phyloP scores from a whole-genome alignment of 805 yeast genomes.

The Zygosaccharomyces pseudorouxii region DNA sequence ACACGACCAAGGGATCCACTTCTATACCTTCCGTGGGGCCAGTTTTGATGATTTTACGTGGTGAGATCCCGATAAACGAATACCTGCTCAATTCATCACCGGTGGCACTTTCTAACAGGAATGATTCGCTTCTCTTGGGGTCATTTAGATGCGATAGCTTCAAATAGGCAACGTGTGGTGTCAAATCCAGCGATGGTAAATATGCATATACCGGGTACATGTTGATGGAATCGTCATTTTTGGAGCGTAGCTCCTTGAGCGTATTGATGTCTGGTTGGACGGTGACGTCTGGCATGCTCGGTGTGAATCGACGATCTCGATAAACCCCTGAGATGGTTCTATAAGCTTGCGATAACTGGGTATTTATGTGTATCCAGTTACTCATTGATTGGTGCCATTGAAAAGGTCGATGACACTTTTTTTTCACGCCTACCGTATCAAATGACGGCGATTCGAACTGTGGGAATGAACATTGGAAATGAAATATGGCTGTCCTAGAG shows the following conservation, averaged over 20 bases:
- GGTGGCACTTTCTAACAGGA: slow-evolving; percentile 85
- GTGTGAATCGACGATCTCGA: too few relatives aligned
- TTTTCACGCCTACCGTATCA: not conserved
- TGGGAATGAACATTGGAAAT: too few relatives aligned
- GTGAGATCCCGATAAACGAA: slow-evolving; percentile 85
- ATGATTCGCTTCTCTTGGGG: slow-evolving; percentile 58
- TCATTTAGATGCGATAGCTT: slow-evolving; percentile 63
- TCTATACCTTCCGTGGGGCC: slow-evolving; percentile 51
- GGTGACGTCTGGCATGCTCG: slow-evolving; percentile 11
- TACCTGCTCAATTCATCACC: slow-evolving; percentile 88
- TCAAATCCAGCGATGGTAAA: slow-evolving; percentile 69
- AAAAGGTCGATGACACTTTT: not conserved
- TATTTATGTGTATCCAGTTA: not conserved
- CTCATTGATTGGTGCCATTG: not conserved
- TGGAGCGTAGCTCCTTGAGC: slow-evolving; percentile 39
- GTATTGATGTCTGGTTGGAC: slow-evolving; percentile 51
- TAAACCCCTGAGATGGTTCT: not conserved
- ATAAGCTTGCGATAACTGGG: not conserved
- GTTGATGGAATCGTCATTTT: slow-evolving; percentile 48
- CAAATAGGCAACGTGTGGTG: slow-evolving; percentile 88
- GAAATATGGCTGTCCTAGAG: too few relatives aligned
- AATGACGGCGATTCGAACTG: too few relatives aligned
- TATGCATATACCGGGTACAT: slow-evolving; percentile 77
- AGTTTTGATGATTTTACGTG: slow-evolving; percentile 76
- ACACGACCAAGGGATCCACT: slow-evolving; percentile 70